Evolutionary conservation across 352 stramenopile species (phyloP), one percentile per base, ranked within the genome.

Genomic region (Thalassiosira mediterranea): DNA sequence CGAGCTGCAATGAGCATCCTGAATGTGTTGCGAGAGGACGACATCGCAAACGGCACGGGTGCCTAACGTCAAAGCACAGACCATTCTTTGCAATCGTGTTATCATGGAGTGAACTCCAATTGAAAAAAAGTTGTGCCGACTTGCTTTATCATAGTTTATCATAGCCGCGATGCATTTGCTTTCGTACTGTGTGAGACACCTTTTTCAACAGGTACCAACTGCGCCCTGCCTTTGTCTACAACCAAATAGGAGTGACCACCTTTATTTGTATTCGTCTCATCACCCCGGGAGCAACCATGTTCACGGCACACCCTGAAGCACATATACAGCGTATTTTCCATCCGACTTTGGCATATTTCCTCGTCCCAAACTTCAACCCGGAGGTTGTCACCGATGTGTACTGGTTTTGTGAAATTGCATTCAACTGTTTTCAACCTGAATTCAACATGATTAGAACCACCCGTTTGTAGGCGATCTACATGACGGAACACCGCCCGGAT

Each of bases 331-430:
- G n/a, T n/a, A n/a, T n/a, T n/a, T n/a, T n/a, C n/a, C n/a, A n/a
- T n/a, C n/a, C n/a, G n/a, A n/a, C n/a, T n/a, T n/a, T n/a, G n/a
- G n/a, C n/a, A 69, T 23, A 5, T 8, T 13, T 17, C 21, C 46
- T 52, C 11, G 13, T 75, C 65, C 69, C 76, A 85, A 59, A 85
- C 44, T 65, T 76, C 58, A 32, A 88, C 48, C 19, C 46, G 31
- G 2, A 90, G 29, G 17, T 5, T 31, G 49, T 87, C 79, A 11
- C 76, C 72, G 5, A 87, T 47, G 69, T 85, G 88, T 0, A 81
- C 83, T 32, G 83, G 83, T 59, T 80, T 71, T 2, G 69, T 63
- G 77, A 90, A 90, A 37, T 72, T 60, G 17, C 63, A 80, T 65
- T 76, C 56, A 3, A 90, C 40, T 49, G 13, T 62, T 29, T 17